Percentiles rank a stretch among this genome's conserved stretches.
phyloP scores from a whole-genome alignment of 2,329 filamentous ascomycete genomes.

The Colletotrichum chrysophilum region DNA sequence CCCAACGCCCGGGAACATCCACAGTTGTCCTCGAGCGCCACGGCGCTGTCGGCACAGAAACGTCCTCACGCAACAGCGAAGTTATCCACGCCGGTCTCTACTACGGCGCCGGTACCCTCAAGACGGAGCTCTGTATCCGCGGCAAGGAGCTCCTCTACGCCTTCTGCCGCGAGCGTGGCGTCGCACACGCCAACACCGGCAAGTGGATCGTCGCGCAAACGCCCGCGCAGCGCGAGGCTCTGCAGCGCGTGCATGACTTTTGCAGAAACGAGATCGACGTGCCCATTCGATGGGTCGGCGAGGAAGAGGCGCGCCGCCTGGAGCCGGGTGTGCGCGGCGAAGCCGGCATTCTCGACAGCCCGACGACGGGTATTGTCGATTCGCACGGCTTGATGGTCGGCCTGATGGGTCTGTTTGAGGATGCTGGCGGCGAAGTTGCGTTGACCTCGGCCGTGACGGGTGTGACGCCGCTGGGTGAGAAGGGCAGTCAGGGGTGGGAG shows the following conservation, averaged over 20 bases:
- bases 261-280: slow-evolving; percentile 53
- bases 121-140: slow-evolving; percentile 80
- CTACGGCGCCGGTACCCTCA: slow-evolving; percentile 78
- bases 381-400: slow-evolving; percentile 84
- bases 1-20: slow-evolving; percentile 63
- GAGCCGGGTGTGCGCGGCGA: slow-evolving; percentile 80
- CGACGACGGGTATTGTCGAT: slow-evolving; percentile 89
- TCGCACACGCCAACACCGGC: slow-evolving; percentile 77
- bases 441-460: slow-evolving; percentile 69
- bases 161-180: slow-evolving; percentile 70
- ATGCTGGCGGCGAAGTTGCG: slow-evolving; percentile 76
- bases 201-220: slow-evolving; percentile 97
- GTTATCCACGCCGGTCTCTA: slow-evolving; percentile 97
- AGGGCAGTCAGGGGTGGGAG: slow-evolving; percentile 70
- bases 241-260: slow-evolving; percentile 54
- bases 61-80: slow-evolving; percentile 89
- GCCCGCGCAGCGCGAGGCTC: slow-evolving; percentile 68
- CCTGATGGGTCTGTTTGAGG: slow-evolving; percentile 78
- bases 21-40: slow-evolving; percentile 86
- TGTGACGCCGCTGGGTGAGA: slow-evolving; percentile 55
- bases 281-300: slow-evolving; percentile 73
- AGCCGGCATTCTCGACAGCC: slow-evolving; percentile 79
- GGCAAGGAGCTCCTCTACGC: slow-evolving; percentile 81
- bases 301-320: slow-evolving; percentile 62
- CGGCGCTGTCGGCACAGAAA: slow-evolving; percentile 78